These are phyloP conservation scores for Cystobasidium ongulense DNA, from an alignment of 768 basidiomycete species.

Conservation along the genomic window DNA sequence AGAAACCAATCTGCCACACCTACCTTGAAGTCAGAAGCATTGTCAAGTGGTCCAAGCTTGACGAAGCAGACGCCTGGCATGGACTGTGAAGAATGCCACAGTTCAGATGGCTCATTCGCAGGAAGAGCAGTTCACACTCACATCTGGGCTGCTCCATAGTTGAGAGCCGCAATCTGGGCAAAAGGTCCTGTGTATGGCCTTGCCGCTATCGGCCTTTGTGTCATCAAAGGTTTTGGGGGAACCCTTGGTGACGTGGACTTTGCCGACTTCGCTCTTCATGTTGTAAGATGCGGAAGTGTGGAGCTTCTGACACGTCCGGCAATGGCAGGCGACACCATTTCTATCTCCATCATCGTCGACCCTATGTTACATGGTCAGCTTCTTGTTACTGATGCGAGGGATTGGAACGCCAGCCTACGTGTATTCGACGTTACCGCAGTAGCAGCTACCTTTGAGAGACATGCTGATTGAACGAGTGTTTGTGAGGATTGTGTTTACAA, in stretches of 20 bases:
- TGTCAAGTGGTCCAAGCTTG: slow-evolving; percentile 19
- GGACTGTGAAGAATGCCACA: neutral
- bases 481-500: too few species aligned
- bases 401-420: neutral
- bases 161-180: slow-evolving; percentile 18
- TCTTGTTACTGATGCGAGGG: neutral
- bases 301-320: slow-evolving; percentile 30
- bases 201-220: slow-evolving; percentile 20
- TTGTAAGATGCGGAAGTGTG: slow-evolving; percentile 25
- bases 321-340: slow-evolving; percentile 1
- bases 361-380: neutral
- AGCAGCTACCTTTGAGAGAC: slow-evolving; percentile 24
- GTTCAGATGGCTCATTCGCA: neutral
- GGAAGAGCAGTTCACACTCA: neutral
- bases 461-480: too few species aligned
- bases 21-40: slow-evolving; percentile 18
- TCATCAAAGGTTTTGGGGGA: slow-evolving; percentile 9
- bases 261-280: neutral
- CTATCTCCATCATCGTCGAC: neutral
- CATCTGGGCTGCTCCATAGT: slow-evolving; percentile 11
- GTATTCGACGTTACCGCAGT: slow-evolving; percentile 21
- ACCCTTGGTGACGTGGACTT: slow-evolving; percentile 28
- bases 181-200: slow-evolving; percentile 5
- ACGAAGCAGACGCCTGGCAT: slow-evolving; percentile 25
- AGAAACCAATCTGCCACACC: neutral